Evolutionary conservation across 257 asterid genomes (phyloP).

Genomic region (Plantago ovata): DNA sequence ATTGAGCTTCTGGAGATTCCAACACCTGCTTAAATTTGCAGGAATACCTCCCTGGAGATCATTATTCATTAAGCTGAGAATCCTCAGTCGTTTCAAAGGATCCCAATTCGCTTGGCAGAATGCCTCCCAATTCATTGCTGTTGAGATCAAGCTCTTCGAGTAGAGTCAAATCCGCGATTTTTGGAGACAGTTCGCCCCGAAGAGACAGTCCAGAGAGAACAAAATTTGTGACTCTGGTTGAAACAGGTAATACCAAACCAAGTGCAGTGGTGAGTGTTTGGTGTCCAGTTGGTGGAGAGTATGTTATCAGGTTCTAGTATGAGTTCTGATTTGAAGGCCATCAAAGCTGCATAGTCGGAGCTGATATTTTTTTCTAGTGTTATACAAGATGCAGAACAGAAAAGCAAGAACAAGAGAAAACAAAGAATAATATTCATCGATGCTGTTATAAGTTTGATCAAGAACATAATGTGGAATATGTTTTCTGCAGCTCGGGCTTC

Average conservation of each 20-base stretch:
- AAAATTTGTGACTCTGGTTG: conserved; percentile 22
- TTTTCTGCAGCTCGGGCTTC: too few relatives aligned
- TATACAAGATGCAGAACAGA: too few relatives aligned
- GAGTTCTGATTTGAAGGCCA: conserved; percentile 32
- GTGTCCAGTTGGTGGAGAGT: conserved; percentile 33
- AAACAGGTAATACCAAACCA: conserved; percentile 38
- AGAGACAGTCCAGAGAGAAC: conserved; percentile 31
- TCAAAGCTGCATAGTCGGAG: conserved; percentile 29
- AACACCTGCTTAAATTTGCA: conserved; percentile 25
- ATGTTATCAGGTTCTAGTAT: conserved; percentile 15
- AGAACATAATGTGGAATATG: too few relatives aligned
- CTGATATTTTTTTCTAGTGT: too few relatives aligned
- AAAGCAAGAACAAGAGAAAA: too few relatives aligned
- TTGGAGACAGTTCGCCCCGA: conserved; percentile 18
- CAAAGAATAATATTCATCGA: too few relatives aligned
- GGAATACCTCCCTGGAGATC: conserved; percentile 32
- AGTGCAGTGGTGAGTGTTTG: conserved; percentile 24
- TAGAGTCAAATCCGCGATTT: conserved; percentile 22
- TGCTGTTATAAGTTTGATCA: too few relatives aligned
- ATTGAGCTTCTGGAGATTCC: conserved; percentile 22
- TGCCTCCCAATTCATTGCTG: conserved; percentile 25
- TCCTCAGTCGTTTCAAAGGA: conserved; percentile 24
- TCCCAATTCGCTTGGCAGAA: conserved; percentile 30
- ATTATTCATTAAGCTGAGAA: conserved; percentile 26
- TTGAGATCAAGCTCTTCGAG: conserved; percentile 34